phyloP scores from a whole-genome alignment of 495 filamentous ascomycete species.

The Margaritispora aquatica region DNA sequence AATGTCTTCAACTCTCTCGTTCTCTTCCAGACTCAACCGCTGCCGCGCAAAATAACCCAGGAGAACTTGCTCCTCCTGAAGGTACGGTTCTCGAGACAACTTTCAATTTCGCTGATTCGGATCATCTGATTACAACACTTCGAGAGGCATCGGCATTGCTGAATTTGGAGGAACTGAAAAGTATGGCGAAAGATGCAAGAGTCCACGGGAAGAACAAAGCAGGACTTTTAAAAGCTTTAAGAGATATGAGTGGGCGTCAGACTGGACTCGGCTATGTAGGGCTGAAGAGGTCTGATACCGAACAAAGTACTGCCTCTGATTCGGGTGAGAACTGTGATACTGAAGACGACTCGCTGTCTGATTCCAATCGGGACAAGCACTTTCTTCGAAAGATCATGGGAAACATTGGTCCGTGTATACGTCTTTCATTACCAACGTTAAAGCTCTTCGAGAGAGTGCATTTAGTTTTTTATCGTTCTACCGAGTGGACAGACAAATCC shows the following conservation, averaged over 20 bases:
- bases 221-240: constrained; percentile 67
- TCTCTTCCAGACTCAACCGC: constrained; percentile 33
- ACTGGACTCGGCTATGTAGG: constrained; percentile 58
- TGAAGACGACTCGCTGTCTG: constrained; percentile 26
- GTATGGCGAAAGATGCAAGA: constrained; percentile 78
- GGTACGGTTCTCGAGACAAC: constrained; percentile 38
- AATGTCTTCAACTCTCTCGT: constrained; percentile 42
- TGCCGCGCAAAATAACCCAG: constrained; percentile 32
- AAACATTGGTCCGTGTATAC: constrained; percentile 75
- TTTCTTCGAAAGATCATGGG: constrained; percentile 72
- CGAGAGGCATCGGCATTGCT: constrained; percentile 83
- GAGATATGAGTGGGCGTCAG: constrained; percentile 65
- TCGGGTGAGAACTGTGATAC: constrained; percentile 8
- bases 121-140: constrained; percentile 64
- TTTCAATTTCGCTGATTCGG: constrained; percentile 76
- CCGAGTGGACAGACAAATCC: constrained; percentile 96
- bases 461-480: constrained; percentile 91
- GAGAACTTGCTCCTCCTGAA: constrained; percentile 39
- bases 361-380: constrained; percentile 46
- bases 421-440: constrained; percentile 66
- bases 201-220: constrained; percentile 85
- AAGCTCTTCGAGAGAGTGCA: constrained; percentile 91
- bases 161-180: constrained; percentile 78
- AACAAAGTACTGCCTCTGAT: constrained; percentile 14
- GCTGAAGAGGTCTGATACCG: constrained; percentile 45